Percentiles rank a stretch among this genome's conserved stretches.
Evolutionary conservation across 345 rosid genomes (phyloP).

Genomic region (Sonneratia caseolaris): DNA sequence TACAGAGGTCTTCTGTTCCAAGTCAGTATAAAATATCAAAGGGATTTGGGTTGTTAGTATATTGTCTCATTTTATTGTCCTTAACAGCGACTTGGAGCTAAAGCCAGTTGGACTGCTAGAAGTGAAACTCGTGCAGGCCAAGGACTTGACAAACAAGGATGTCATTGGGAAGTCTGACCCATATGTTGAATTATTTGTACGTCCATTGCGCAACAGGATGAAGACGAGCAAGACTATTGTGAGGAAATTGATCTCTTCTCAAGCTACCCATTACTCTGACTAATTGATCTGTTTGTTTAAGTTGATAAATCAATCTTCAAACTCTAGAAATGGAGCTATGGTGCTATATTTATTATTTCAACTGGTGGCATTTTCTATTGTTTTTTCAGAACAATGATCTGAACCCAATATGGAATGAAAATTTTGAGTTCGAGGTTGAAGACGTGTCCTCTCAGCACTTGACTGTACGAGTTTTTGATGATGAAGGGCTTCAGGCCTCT

Average conservation of each 20-base stretch:
- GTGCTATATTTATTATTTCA: too few species aligned
- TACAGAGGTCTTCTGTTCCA: too few species aligned
- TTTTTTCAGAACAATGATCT: conserved; percentile 72
- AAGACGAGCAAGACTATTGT: conserved; percentile 83
- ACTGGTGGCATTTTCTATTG: not conserved
- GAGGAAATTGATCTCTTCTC: conserved; percentile 18
- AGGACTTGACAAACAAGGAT: conserved; percentile 86
- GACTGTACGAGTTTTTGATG: conserved; percentile 78
- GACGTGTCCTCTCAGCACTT: conserved; percentile 87
- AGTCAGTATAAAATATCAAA: too few species aligned
- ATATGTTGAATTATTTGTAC: conserved; percentile 61
- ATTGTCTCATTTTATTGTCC: not conserved
- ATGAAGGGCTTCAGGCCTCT: conserved; percentile 88
- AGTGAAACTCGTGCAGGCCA: conserved; percentile 98
- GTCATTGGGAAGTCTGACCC: conserved; percentile 97
- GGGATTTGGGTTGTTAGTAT: too few species aligned
- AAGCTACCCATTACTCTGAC: not conserved
- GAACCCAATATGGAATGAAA: conserved; percentile 98
- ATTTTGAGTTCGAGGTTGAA: conserved; percentile 80
- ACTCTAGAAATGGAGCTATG: too few species aligned
- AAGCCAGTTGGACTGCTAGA: conserved; percentile 87
- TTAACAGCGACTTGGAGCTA: conserved; percentile 75
- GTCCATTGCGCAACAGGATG: conserved; percentile 71
- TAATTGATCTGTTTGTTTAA: too few species aligned
- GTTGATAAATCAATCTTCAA: too few species aligned